phyloP scores from a whole-genome alignment of 2,329 filamentous ascomycete species.

The Neofusicoccum sp. region DNA sequence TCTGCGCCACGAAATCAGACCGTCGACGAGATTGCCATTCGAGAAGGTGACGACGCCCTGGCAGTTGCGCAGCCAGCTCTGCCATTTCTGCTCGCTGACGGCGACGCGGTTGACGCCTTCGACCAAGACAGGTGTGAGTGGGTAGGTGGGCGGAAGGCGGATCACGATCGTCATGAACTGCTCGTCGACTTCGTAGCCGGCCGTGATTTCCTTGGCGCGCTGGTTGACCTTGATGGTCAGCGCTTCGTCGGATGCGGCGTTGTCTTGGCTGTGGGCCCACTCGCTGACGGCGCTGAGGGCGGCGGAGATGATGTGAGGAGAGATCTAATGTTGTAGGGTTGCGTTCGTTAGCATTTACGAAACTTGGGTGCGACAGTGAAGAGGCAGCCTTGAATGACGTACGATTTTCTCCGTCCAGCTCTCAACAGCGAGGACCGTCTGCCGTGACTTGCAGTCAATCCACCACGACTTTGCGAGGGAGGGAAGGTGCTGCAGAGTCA shows the following conservation, averaged over 20 bases:
- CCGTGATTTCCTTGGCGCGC: slow-evolving; percentile 72
- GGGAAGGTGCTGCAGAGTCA: slow-evolving; percentile 72
- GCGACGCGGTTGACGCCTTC: slow-evolving; percentile 77
- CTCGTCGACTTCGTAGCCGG: slow-evolving; percentile 85
- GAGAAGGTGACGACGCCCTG: slow-evolving; percentile 93
- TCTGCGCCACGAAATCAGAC: slow-evolving; percentile 76
- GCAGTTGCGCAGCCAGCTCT: slow-evolving; percentile 81
- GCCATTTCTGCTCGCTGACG: slow-evolving; percentile 89
- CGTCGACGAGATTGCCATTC: slow-evolving; percentile 84
- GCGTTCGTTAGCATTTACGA: slow-evolving; percentile 8
- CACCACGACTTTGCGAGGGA: slow-evolving; percentile 82
- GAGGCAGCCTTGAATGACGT: slow-evolving; percentile 62
- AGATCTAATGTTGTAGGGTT: slow-evolving; percentile 63
- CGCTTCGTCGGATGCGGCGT: slow-evolving; percentile 48
- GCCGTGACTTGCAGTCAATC: slow-evolving; percentile 72
- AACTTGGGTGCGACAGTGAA: neutral
- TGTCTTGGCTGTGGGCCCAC: slow-evolving; percentile 56
- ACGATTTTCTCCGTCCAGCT: slow-evolving; percentile 82
- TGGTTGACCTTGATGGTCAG: slow-evolving; percentile 69
- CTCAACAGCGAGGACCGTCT: slow-evolving; percentile 77
- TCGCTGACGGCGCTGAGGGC: slow-evolving; percentile 65
- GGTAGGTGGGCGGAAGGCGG: slow-evolving; percentile 75
- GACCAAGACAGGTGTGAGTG: slow-evolving; percentile 75
- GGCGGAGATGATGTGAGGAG: slow-evolving; percentile 65
- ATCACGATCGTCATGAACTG: slow-evolving; percentile 80